phyloP scores from a whole-genome alignment of 129 eudicot genomes.

The Kitagawia praeruptora region DNA sequence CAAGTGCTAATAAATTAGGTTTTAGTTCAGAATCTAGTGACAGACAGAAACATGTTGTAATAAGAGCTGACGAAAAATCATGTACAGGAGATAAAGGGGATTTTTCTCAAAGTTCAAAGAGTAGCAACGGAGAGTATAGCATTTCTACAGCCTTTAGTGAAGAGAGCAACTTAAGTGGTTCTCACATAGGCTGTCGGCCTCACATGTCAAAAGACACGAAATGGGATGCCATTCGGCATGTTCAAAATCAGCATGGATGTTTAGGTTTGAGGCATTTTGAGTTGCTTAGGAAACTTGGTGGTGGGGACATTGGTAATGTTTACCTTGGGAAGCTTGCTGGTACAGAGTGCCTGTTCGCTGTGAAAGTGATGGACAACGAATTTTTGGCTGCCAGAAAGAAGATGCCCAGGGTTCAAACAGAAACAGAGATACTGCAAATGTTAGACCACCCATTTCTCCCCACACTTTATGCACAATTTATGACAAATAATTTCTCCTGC shows the following conservation, averaged over 20 bases:
- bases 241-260: conserved; percentile 47
- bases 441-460: conserved; percentile 99
- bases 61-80: conserved; percentile 34
- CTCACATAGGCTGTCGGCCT: conserved; percentile 54
- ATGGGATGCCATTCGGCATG: conserved; percentile 63
- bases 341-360: conserved; percentile 57
- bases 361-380: conserved; percentile 81
- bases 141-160: conserved; percentile 67
- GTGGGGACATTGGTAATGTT: conserved; percentile 81
- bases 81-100: conserved; percentile 61
- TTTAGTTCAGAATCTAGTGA: conserved; percentile 1
- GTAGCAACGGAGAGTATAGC: conserved; percentile 76
- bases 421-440: conserved; percentile 66
- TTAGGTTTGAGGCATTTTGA: conserved; percentile 56
- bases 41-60: conserved; percentile 15
- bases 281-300: conserved; percentile 66
- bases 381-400: conserved; percentile 49
- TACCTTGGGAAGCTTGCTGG: conserved; percentile 74
- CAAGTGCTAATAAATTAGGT: conserved; percentile 13
- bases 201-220: conserved; percentile 86
- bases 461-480: conserved; percentile 68
- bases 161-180: conserved; percentile 60
- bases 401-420: conserved; percentile 69
- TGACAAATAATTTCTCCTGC: conserved; percentile 60
- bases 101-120: conserved; percentile 78